phyloP scores from a whole-genome alignment of 176 grass and related monocot species.

The Secale cereale region DNA sequence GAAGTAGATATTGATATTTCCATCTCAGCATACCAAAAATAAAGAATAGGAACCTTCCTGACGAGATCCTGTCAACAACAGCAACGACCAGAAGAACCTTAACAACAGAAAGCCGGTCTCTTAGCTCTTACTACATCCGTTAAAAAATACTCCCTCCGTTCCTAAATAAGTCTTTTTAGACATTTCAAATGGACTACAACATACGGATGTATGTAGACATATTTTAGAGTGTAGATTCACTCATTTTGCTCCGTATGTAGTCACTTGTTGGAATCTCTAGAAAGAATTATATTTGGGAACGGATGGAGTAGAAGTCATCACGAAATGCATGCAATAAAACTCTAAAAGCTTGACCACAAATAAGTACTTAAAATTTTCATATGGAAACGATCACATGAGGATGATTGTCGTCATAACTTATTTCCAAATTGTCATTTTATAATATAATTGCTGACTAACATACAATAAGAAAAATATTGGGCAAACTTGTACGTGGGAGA shows the following conservation, averaged over 20 bases:
- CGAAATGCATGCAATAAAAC: not conserved
- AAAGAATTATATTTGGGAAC: no score
- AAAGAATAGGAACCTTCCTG: conserved; percentile 70
- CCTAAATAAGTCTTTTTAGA: no score
- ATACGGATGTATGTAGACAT: no score
- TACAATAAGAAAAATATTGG: not conserved
- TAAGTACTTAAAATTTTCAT: not conserved
- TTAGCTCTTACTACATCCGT: not conserved
- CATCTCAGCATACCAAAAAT: conserved; percentile 87
- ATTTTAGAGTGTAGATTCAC: no score
- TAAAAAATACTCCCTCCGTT: not conserved
- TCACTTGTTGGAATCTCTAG: no score
- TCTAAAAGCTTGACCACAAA: not conserved
- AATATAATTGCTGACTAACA: not conserved
- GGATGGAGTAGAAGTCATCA: not conserved
- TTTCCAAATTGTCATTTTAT: not conserved
- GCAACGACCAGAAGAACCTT: conserved; percentile 10
- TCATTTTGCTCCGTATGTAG: no score
- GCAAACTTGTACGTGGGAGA: not conserved
- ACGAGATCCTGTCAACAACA: conserved; percentile 57
- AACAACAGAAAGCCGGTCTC: not conserved
- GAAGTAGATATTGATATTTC: conserved; percentile 52
- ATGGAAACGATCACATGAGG: not conserved
- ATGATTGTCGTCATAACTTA: not conserved
- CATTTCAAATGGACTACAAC: no score